Evolutionary conservation across 2,329 filamentous ascomycete species (phyloP).

Genomic region (Botrytis tulipae): DNA sequence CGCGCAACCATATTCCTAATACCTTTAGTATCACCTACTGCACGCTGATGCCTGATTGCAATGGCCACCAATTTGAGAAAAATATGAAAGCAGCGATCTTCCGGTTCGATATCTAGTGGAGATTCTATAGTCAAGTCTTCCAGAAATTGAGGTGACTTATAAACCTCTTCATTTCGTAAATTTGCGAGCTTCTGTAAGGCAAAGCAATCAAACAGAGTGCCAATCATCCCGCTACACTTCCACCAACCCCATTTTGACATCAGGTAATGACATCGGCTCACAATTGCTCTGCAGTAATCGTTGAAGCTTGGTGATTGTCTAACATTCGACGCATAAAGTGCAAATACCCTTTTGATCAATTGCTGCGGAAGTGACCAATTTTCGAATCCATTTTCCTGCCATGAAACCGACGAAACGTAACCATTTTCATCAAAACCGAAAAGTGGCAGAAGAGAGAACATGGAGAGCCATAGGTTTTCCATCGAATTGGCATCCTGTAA

Average conservation of each 20-base stretch:
- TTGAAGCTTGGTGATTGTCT: constrained; percentile 62
- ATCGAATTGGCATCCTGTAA: constrained; percentile 47
- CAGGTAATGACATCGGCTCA: constrained; percentile 61
- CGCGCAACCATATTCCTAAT: constrained; percentile 60
- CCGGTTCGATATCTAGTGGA: constrained; percentile 49
- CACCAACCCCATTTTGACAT: constrained; percentile 66
- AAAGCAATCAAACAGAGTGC: constrained; percentile 67
- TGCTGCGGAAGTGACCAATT: constrained; percentile 61
- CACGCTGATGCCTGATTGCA: constrained; percentile 52
- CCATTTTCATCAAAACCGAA: constrained; percentile 58
- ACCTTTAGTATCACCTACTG: constrained; percentile 52
- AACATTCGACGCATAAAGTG: constrained; percentile 54
- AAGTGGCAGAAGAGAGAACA: constrained; percentile 62
- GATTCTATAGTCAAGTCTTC: constrained; percentile 50
- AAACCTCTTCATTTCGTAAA: constrained; percentile 62
- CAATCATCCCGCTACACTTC: constrained; percentile 53
- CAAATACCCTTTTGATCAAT: constrained; percentile 56
- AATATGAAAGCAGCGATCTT: constrained; percentile 65
- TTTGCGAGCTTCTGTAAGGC: constrained; percentile 60
- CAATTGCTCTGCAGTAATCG: constrained; percentile 59
- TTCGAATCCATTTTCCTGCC: constrained; percentile 46
- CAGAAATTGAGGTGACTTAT: constrained; percentile 59
- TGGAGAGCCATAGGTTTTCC: constrained; percentile 56
- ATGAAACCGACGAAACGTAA: constrained; percentile 44
- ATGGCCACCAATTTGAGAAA: constrained; percentile 63